Conservation (phyloP, 1,284 basidiomycete species). For the Austropuccinia psidii region DNA sequence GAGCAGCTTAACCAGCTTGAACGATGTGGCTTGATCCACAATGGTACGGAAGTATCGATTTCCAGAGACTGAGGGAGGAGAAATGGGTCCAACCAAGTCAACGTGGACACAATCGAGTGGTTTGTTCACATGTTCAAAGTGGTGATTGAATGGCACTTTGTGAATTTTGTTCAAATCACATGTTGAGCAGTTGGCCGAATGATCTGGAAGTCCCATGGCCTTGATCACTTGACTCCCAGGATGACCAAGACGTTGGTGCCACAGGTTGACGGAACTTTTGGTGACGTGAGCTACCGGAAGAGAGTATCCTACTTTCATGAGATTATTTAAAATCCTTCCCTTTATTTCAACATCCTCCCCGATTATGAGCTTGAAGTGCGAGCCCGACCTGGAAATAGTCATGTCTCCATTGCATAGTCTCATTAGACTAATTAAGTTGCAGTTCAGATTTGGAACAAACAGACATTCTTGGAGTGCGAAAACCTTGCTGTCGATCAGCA, state of each 20-base stretch:
- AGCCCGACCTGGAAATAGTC: too few relatives aligned
- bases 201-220: not conserved
- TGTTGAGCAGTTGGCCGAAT: not conserved
- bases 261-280: too few relatives aligned
- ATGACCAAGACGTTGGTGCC: not conserved
- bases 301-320: too few relatives aligned
- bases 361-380: too few relatives aligned
- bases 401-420: too few relatives aligned
- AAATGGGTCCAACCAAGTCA: not conserved
- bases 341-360: too few relatives aligned
- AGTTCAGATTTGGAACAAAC: too few relatives aligned
- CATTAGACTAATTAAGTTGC: too few relatives aligned
- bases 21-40: not conserved
- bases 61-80: not conserved
- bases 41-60: not conserved
- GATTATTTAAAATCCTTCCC: too few relatives aligned
- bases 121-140: not conserved
- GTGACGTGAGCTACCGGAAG: too few relatives aligned
- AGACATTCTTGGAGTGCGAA: too few relatives aligned
- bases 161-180: not conserved
- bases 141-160: not conserved
- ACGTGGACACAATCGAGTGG: not conserved
- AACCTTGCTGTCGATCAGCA: too few relatives aligned
- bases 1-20: not conserved
- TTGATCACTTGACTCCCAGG: not conserved